Evolutionary conservation across 2,329 filamentous ascomycete genomes (phyloP).

Genomic region (Huntiella omanensis): DNA sequence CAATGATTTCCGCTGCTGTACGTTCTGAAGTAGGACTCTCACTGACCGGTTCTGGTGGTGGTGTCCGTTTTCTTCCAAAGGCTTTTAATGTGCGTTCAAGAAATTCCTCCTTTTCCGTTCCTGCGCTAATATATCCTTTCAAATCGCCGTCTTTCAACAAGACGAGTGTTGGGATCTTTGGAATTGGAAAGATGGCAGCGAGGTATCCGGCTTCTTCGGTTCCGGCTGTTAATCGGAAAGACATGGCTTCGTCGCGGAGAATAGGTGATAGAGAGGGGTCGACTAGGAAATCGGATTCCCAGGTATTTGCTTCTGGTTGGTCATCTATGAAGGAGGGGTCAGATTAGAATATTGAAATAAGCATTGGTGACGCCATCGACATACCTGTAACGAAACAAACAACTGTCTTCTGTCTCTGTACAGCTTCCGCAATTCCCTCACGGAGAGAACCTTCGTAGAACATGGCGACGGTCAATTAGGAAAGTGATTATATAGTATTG

Average conservation of each 20-base stretch:
- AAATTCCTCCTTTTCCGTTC: constrained; percentile 47
- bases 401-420: constrained; percentile 59
- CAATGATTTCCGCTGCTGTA: constrained; percentile 10
- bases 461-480: constrained; percentile 28
- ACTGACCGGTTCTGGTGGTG: constrained; percentile 6
- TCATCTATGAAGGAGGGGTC: constrained; percentile 33
- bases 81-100: constrained; percentile 23
- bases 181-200: constrained; percentile 64
- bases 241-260: constrained; percentile 44
- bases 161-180: constrained; percentile 57
- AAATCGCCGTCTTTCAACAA: constrained; percentile 64
- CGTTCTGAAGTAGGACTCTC: constrained; percentile 8
- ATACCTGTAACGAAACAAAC: constrained; percentile 69
- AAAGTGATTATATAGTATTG: too few relatives aligned
- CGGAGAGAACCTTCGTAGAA: constrained; percentile 70
- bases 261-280: constrained; percentile 35
- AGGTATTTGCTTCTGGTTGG: constrained; percentile 45
- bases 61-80: constrained; percentile 15
- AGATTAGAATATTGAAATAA: background rate
- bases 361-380: constrained; percentile 12
- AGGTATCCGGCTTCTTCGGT: constrained; percentile 70
- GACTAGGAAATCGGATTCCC: constrained; percentile 51
- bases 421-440: constrained; percentile 57
- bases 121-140: constrained; percentile 54
- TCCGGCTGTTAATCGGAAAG: constrained; percentile 50